Evolutionary conservation across 331 rosid species (phyloP).

Genomic region (Phaseolus coccineus): DNA sequence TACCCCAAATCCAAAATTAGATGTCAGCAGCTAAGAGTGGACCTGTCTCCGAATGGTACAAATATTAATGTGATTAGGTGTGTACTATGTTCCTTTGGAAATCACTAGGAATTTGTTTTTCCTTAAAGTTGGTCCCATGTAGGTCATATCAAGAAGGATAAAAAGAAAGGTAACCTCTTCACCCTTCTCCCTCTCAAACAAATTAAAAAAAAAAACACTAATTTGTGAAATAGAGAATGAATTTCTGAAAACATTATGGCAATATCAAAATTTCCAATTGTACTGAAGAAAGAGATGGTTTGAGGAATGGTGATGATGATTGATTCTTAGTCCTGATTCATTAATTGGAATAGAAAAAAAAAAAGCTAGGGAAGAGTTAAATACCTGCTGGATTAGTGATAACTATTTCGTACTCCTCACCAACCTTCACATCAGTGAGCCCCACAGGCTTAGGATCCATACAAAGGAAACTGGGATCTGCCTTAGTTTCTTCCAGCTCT

Average conservation of each 20-base stretch:
- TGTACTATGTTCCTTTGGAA: slow-evolving; percentile 28
- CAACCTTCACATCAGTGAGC: slow-evolving; percentile 76
- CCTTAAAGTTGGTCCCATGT: slow-evolving; percentile 45
- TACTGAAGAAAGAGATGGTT: not conserved
- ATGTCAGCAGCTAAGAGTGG: slow-evolving; percentile 14
- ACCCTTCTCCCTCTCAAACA: not conserved
- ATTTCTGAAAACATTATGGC: not conserved
- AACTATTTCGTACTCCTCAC: slow-evolving; percentile 80
- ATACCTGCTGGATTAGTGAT: slow-evolving; percentile 66
- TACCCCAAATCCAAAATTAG: slow-evolving; percentile 19
- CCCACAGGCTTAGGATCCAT: slow-evolving; percentile 64
- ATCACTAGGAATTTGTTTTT: not conserved
- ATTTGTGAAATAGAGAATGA: slow-evolving; percentile 2
- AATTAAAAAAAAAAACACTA: not conserved
- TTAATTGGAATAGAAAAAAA: not conserved
- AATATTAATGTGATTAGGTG: slow-evolving; percentile 46
- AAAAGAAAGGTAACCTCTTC: slow-evolving; percentile 8
- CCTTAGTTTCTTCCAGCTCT: slow-evolving; percentile 30
- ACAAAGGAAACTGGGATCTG: slow-evolving; percentile 20
- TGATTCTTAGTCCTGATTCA: slow-evolving; percentile 5
- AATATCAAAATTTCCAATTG: not conserved
- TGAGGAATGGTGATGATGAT: not conserved
- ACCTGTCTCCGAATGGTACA: slow-evolving; percentile 11
- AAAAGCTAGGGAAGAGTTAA: not conserved
- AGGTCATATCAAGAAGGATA: slow-evolving; percentile 38